Conservation (phyloP, 2,329 filamentous ascomycete genomes). For the Drechslerella coelobrocha region DNA sequence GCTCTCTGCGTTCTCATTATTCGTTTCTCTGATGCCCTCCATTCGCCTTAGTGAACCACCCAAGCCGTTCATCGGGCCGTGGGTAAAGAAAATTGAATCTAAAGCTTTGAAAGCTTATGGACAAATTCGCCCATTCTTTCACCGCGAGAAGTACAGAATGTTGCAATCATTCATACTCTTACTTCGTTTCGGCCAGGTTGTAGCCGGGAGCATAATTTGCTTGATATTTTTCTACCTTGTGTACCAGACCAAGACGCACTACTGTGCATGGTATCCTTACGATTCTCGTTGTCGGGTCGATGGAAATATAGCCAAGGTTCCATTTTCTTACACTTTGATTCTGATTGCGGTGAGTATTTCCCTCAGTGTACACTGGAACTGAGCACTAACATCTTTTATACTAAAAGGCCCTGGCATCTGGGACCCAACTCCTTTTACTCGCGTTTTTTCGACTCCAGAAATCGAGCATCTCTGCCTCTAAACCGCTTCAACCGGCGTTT, state of each 20-base stretch:
- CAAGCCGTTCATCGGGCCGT: neutral
- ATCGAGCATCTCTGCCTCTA: neutral
- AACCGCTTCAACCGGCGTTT: slow-evolving; percentile 1
- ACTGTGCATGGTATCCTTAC: neutral
- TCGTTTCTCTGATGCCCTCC: neutral
- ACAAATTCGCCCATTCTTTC: neutral
- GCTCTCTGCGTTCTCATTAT: too few species aligned
- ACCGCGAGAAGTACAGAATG: slow-evolving; percentile 1
- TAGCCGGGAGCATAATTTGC: neutral
- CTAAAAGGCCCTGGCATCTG: slow-evolving; percentile 5
- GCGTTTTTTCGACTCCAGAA: neutral
- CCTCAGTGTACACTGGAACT: neutral
- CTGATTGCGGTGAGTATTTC: neutral
- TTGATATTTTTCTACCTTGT: slow-evolving; percentile 11
- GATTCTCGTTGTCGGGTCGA: neutral
- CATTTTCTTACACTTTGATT: slow-evolving; percentile 3
- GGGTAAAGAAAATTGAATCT: neutral
- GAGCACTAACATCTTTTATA: neutral
- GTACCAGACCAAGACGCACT: slow-evolving; percentile 5
- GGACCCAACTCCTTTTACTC: neutral
- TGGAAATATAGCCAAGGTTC: neutral
- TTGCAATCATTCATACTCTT: slow-evolving; percentile 8
- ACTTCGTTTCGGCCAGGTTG: slow-evolving; percentile 5
- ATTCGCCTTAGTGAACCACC: neutral
- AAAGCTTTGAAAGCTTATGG: neutral